Evolutionary conservation across 768 basidiomycete species (phyloP), one percentile per base, ranked within the genome.

Genomic region (Boletus subparvulus): DNA sequence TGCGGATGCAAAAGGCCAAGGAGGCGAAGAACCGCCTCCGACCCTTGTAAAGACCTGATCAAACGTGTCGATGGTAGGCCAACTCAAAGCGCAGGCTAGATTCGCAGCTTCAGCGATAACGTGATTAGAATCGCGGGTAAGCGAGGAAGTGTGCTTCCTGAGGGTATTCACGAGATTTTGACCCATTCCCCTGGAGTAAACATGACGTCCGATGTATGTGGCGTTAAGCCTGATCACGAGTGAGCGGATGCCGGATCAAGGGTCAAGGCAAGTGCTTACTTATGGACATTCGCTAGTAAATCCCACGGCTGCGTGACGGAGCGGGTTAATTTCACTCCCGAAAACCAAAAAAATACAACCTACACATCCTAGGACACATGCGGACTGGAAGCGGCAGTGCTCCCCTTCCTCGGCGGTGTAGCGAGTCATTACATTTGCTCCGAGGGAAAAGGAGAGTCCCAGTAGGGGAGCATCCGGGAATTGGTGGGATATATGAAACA

Each of bases 391-490:
- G 56, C 88, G 81, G 64, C 83, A 82, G 21, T 75, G 65, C 37
- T 77, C 76, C 14, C 89, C 86, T 68, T 96, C 90, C 73, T 96
- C 88, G 6, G 89, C 93, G 49, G 95, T 75, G 71, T 97, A 97
- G 59, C 92, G 82, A 35, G 93, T 89, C 63, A 98, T 74, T 36
- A 98, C 89, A 69, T 92, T 93, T 42, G 94, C 90, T 42, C 96
- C 97, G 37, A 99, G 82, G 5, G 94, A 97, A 77, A 96, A 98
- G 8, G 95, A 93, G 11, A 97, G 73, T 14, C 91, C 96, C 17
- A 96, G 73, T 37, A 98, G 75, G 4, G 88, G 90, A 0, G 96
- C 92, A 11, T 79, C 74, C 3, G 96, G 95, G 64, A 87, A 95
- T 58, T 71, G 68, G 47, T 82, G 71, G 3, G 85, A 78, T 52